phyloP scores from a whole-genome alignment of 768 basidiomycete genomes.

The Boletus eberwhitei region DNA sequence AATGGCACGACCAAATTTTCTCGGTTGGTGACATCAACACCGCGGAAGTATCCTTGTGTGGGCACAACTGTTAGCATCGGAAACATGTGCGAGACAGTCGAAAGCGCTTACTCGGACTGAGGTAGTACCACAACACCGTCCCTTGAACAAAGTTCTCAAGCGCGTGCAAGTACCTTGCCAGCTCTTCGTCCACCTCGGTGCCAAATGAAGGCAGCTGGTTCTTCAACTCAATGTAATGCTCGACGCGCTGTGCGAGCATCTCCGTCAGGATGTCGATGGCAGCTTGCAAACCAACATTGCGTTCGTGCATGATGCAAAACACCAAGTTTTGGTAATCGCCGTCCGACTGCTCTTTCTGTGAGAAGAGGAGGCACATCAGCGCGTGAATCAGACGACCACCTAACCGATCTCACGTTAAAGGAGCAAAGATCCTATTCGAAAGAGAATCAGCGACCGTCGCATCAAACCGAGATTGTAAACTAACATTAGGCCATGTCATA shows the following conservation, averaged over 20 bases:
- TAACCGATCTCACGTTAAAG: constrained; percentile 26
- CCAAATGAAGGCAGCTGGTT: constrained; percentile 35
- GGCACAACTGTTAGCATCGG: constrained; percentile 11
- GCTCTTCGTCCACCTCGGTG: constrained; percentile 32
- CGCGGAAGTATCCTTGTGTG: constrained; percentile 31
- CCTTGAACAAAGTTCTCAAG: constrained; percentile 39
- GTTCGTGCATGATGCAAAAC: constrained; percentile 39
- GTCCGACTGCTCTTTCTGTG: constrained; percentile 39
- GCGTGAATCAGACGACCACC: constrained; percentile 3
- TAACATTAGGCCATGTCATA: constrained; percentile 41
- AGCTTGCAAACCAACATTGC: constrained; percentile 30
- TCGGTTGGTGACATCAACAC: constrained; percentile 32
- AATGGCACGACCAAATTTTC: constrained; percentile 28
- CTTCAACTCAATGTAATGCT: constrained; percentile 33
- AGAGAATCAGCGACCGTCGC: constrained; percentile 10
- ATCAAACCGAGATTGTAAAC: constrained; percentile 13
- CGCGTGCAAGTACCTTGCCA: constrained; percentile 32
- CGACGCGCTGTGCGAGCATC: constrained; percentile 35
- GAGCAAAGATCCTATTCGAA: constrained; percentile 26
- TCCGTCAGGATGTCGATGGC: constrained; percentile 37
- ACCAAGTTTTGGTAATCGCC: constrained; percentile 40
- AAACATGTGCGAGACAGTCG: not conserved
- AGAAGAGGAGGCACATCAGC: constrained; percentile 4
- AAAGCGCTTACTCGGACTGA: constrained; percentile 34
- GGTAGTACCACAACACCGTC: constrained; percentile 39